Evolutionary conservation across 78 protist species (phyloP).

Genomic region (Dictyostelium capitatum): DNA sequence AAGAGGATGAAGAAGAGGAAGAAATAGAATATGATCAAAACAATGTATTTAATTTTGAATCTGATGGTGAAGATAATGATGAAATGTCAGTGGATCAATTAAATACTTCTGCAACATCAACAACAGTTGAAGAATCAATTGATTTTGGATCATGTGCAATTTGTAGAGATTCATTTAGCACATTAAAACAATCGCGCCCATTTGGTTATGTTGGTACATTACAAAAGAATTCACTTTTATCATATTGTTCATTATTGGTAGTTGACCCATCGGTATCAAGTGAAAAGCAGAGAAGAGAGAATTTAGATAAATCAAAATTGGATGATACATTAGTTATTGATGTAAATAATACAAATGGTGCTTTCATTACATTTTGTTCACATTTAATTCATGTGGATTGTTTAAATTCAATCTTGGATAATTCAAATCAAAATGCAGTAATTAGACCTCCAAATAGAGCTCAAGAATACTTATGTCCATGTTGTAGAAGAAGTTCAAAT

Average conservation of each 20-base stretch:
- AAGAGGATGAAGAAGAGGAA: neutral
- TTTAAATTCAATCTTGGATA: neutral
- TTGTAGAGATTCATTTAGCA: conserved; percentile 19
- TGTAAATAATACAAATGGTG: conserved; percentile 2
- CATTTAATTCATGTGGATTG: conserved; percentile 48
- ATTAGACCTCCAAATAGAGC: neutral
- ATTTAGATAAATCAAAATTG: neutral
- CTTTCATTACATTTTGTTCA: conserved; percentile 46
- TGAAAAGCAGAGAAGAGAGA: neutral
- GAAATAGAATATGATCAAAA: neutral
- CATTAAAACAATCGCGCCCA: neutral
- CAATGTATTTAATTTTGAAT: too few relatives aligned
- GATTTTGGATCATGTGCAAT: conserved; percentile 45
- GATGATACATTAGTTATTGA: conserved; percentile 1
- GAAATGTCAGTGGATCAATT: neutral
- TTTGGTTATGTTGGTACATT: conserved; percentile 42
- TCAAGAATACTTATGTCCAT: conserved; percentile 26
- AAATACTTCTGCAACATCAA: neutral
- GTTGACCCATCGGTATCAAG: neutral
- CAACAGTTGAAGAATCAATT: neutral
- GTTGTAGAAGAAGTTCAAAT: conserved; percentile 31
- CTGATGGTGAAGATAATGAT: neutral
- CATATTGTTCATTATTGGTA: neutral
- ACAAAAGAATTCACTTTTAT: conserved; percentile 36
- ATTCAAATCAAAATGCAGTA: too few relatives aligned